Conservation (phyloP, 257 asterid genomes). For the Apocynum venetum region DNA sequence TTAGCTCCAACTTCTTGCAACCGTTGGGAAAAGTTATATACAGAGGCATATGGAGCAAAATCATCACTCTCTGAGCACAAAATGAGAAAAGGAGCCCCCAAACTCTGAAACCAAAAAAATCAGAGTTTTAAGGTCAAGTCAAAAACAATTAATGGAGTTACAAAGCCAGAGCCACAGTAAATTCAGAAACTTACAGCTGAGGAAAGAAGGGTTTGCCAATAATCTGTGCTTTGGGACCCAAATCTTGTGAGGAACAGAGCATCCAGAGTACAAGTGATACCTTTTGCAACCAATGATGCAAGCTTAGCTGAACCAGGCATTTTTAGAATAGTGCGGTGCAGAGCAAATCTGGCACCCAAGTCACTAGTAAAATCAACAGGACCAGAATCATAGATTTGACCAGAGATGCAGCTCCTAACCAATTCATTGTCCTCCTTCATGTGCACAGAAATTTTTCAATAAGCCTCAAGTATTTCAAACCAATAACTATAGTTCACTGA, state of each 20-base stretch:
- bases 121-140: slow-evolving; percentile 11
- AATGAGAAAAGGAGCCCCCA: slow-evolving; percentile 57
- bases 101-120: slow-evolving; percentile 28
- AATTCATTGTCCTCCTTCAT: slow-evolving; percentile 74
- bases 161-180: slow-evolving; percentile 4
- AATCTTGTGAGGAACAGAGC: slow-evolving; percentile 83
- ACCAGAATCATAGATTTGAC: slow-evolving; percentile 88
- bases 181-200: slow-evolving; percentile 60
- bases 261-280: slow-evolving; percentile 72
- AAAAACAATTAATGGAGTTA: slow-evolving; percentile 9
- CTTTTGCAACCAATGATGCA: slow-evolving; percentile 60
- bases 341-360: slow-evolving; percentile 72
- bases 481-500: neutral
- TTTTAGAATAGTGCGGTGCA: slow-evolving; percentile 52
- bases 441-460: slow-evolving; percentile 18
- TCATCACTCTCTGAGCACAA: slow-evolving; percentile 52
- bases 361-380: slow-evolving; percentile 70
- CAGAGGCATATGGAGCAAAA: slow-evolving; percentile 36
- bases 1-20: slow-evolving; percentile 48
- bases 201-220: slow-evolving; percentile 76
- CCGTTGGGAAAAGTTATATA: slow-evolving; percentile 40
- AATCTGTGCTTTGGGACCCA: slow-evolving; percentile 67
- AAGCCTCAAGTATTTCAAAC: neutral
- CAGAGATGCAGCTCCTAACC: slow-evolving; percentile 71
- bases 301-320: slow-evolving; percentile 79